phyloP scores from a whole-genome alignment of 345 rosid genomes.

The Pelargonium nanum region DNA sequence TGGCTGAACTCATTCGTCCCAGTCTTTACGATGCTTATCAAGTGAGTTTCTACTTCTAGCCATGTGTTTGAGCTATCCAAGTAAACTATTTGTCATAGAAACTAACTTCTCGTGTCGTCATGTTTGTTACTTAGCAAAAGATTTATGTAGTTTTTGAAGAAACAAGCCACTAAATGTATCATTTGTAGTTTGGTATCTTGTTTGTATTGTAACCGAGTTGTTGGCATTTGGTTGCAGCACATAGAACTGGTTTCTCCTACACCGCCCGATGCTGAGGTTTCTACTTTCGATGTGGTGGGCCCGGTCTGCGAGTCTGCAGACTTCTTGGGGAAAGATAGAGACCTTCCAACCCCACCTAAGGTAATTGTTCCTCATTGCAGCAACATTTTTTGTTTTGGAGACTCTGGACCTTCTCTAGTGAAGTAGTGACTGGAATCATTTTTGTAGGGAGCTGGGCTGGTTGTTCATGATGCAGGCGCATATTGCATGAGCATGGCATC shows the following conservation, averaged over 20 bases:
- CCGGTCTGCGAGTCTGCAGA: constrained; percentile 99
- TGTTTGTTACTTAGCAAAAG: too few species aligned
- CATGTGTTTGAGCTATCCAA: neutral
- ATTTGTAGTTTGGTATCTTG: too few species aligned
- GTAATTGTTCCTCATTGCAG: constrained; percentile 17
- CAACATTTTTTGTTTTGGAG: neutral
- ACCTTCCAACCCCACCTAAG: constrained; percentile 83
- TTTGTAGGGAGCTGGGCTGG: constrained; percentile 79
- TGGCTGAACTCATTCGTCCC: constrained; percentile 97
- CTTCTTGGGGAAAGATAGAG: constrained; percentile 91
- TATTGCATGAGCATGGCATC: constrained; percentile 99
- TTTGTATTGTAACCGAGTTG: constrained; percentile 2
- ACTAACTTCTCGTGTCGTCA: too few species aligned
- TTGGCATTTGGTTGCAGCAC: constrained; percentile 44
- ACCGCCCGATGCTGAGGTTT: constrained; percentile 42
- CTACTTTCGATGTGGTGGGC: constrained; percentile 87
- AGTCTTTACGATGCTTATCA: constrained; percentile 97
- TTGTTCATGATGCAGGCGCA: constrained; percentile 97
- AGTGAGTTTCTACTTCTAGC: constrained; percentile 27
- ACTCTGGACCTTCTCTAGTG: neutral
- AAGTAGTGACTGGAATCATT: neutral
- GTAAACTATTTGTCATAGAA: neutral
- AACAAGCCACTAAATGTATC: neutral
- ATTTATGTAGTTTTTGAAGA: neutral
- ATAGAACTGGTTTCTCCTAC: constrained; percentile 87